Conservation (phyloP, 192 early-diverging fungal genomes). For the Pilaira anomala region DNA sequence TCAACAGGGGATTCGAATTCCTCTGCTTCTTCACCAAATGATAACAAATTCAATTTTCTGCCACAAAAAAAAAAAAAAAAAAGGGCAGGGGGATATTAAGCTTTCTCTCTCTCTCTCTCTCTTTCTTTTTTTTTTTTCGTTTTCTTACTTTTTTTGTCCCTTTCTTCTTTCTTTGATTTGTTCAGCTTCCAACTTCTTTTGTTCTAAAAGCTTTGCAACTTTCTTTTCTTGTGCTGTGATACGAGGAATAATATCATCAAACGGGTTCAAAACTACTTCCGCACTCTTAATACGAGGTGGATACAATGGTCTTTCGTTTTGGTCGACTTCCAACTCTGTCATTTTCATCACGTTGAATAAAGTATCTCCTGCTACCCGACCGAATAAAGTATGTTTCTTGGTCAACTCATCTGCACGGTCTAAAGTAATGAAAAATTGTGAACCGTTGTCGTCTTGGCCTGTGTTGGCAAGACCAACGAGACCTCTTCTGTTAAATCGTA, state of each 20-base stretch:
- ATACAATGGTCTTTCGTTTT: slow-evolving; percentile 75
- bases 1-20: slow-evolving; percentile 48
- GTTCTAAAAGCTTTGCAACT: slow-evolving; percentile 14
- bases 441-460: slow-evolving; percentile 73
- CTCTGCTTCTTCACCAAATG: slow-evolving; percentile 84
- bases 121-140: slow-evolving; percentile 15
- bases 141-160: background rate
- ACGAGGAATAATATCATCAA: slow-evolving; percentile 86
- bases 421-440: slow-evolving; percentile 96
- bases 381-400: slow-evolving; percentile 91
- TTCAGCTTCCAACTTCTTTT: slow-evolving; percentile 37
- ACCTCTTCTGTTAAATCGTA: slow-evolving; percentile 87
- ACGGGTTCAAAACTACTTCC: slow-evolving; percentile 81
- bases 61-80: slow-evolving; percentile 6
- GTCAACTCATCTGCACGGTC: slow-evolving; percentile 80
- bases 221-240: slow-evolving; percentile 41
- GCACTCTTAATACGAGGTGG: slow-evolving; percentile 63
- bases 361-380: slow-evolving; percentile 86
- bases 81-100: background rate
- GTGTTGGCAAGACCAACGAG: slow-evolving; percentile 89
- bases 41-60: slow-evolving; percentile 75
- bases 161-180: slow-evolving; percentile 28
- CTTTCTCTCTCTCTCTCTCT: slow-evolving; percentile 36
- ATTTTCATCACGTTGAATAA: slow-evolving; percentile 90
- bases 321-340: slow-evolving; percentile 74